Percentiles rank a stretch among this genome's conserved stretches.
Evolutionary conservation across 192 early-diverging fungal species (phyloP).

Genomic region (Mortierella alpina): DNA sequence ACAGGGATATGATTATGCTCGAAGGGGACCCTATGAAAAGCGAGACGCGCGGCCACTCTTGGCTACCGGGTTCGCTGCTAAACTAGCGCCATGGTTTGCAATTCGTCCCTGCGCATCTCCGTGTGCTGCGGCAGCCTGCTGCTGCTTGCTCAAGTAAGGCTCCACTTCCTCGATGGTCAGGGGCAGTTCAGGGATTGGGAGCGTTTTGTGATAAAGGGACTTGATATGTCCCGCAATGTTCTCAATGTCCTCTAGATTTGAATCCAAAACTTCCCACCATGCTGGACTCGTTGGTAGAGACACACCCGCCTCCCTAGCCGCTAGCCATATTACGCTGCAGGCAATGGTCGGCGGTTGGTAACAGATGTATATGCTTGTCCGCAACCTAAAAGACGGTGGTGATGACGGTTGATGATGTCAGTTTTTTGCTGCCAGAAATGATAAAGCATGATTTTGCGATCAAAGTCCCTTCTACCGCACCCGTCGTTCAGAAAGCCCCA

Average conservation of each 20-base stretch:
- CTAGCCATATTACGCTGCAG: slow-evolving; percentile 86
- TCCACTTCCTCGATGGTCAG: slow-evolving; percentile 67
- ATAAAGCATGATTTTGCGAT: not conserved
- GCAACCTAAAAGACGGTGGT: slow-evolving; percentile 58
- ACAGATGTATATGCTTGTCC: slow-evolving; percentile 79
- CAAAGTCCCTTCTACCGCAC: slow-evolving; percentile 41
- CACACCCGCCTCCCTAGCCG: slow-evolving; percentile 72
- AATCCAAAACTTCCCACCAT: slow-evolving; percentile 92
- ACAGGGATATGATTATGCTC: no score
- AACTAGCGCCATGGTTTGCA: no score
- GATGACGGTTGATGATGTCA: not conserved
- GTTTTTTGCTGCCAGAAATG: not conserved
- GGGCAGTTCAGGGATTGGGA: slow-evolving; percentile 64
- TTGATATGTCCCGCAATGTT: slow-evolving; percentile 70
- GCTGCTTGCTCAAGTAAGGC: slow-evolving; percentile 32
- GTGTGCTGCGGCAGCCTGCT: not conserved
- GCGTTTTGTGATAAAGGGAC: slow-evolving; percentile 65
- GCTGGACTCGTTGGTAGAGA: slow-evolving; percentile 78
- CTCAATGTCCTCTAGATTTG: slow-evolving; percentile 72
- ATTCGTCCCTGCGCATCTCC: not conserved
- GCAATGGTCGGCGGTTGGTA: slow-evolving; percentile 89
- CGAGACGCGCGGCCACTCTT: no score
- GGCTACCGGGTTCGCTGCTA: no score
- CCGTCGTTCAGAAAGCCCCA: slow-evolving; percentile 97
- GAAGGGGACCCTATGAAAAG: no score